Conservation (phyloP, 2,329 filamentous ascomycete species). For the Trichoderma semiorbis region DNA sequence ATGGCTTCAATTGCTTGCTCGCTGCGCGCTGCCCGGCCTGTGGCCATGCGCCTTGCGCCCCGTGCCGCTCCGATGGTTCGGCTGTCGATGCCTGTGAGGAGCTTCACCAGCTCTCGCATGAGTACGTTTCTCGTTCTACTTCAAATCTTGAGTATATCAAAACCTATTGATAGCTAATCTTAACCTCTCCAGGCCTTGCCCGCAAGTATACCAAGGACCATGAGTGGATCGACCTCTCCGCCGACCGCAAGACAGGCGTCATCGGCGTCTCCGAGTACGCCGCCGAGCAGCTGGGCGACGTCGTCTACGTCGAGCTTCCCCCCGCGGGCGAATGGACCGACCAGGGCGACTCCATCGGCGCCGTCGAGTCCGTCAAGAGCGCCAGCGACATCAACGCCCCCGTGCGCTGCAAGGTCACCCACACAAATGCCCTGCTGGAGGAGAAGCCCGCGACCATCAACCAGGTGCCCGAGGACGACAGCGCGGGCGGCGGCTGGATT, state of each 20-base stretch:
- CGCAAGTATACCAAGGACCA: conserved; percentile 96
- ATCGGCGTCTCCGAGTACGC: conserved; percentile 89
- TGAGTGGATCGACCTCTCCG: conserved; percentile 92
- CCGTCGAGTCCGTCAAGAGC: conserved; percentile 97
- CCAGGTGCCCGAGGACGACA: conserved; percentile 77
- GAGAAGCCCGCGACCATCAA: conserved; percentile 87
- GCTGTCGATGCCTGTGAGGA: conserved; percentile 35
- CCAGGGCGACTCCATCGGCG: conserved; percentile 81
- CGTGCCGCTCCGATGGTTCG: conserved; percentile 40
- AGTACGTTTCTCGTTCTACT: conserved; percentile 28
- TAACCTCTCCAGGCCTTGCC: conserved; percentile 46
- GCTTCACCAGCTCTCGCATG: conserved; percentile 40
- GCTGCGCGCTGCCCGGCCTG: conserved; percentile 48
- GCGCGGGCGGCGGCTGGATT: conserved; percentile 81
- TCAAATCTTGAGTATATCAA: neutral
- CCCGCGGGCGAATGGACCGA: conserved; percentile 58
- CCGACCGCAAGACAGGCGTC: conserved; percentile 75
- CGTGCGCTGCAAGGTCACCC: conserved; percentile 70
- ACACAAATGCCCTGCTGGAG: conserved; percentile 72
- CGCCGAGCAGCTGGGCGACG: conserved; percentile 86
- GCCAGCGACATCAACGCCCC: conserved; percentile 97
- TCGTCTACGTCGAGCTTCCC: conserved; percentile 95
- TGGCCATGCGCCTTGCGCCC: conserved; percentile 38
- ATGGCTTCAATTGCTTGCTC: conserved; percentile 62
- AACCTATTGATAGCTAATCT: neutral